Evolutionary conservation across 176 grass and related monocot genomes (phyloP).

Genomic region (Melocanna baccifera): DNA sequence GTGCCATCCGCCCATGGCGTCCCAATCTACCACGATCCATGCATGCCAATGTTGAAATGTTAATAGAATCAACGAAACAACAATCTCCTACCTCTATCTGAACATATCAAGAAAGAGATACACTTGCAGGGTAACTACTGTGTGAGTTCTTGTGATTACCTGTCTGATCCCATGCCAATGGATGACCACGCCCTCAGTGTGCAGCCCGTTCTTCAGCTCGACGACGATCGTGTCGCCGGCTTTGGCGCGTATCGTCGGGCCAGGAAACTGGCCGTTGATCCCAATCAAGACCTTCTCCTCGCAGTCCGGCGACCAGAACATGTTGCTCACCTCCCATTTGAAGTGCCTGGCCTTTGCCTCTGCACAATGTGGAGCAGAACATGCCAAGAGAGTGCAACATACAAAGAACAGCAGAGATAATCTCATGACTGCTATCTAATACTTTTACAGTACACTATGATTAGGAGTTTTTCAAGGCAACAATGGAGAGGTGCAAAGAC

Average conservation of each 20-base stretch:
- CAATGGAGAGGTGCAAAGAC: slow-evolving; percentile 1
- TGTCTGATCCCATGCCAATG: slow-evolving; percentile 93
- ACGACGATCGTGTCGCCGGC: slow-evolving; percentile 70
- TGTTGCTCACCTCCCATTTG: slow-evolving; percentile 73
- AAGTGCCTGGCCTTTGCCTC: slow-evolving; percentile 51
- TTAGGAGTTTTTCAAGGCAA: background rate
- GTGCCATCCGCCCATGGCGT: slow-evolving; percentile 91
- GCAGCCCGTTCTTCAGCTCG: slow-evolving; percentile 65
- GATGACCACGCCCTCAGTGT: slow-evolving; percentile 82
- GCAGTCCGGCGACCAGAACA: slow-evolving; percentile 84
- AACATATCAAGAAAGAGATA: background rate
- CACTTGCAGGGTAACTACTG: background rate
- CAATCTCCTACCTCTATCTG: background rate
- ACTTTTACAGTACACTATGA: background rate
- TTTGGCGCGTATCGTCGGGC: slow-evolving; percentile 57
- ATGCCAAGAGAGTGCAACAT: slow-evolving; percentile 10
- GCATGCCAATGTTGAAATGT: background rate
- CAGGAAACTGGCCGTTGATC: slow-evolving; percentile 82
- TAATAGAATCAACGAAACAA: background rate
- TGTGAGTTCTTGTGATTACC: slow-evolving; percentile 27
- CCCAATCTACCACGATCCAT: slow-evolving; percentile 44
- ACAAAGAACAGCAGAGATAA: slow-evolving; percentile 8
- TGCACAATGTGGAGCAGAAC: background rate
- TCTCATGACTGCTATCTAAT: slow-evolving; percentile 21
- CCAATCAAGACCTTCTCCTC: slow-evolving; percentile 57